Conservation (phyloP, 306 rosid species). For the Comarum palustre region DNA sequence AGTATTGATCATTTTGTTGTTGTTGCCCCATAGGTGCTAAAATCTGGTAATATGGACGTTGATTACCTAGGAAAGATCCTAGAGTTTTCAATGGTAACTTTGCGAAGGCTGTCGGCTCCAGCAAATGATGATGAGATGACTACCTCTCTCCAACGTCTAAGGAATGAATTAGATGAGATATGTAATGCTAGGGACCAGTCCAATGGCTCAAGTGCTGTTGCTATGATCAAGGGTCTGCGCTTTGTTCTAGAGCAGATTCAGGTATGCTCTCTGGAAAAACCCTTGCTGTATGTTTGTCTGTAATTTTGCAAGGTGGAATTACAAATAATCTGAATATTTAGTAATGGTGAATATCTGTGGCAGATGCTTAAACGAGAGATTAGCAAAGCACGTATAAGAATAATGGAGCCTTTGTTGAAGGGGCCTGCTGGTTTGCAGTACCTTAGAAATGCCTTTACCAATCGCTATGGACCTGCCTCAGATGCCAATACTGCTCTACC, state of each 20-base stretch:
- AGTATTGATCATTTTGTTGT: constrained; percentile 16
- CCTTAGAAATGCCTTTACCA: constrained; percentile 74
- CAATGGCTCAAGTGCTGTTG: constrained; percentile 53
- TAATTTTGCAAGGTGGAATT: neutral
- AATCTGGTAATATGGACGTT: constrained; percentile 71
- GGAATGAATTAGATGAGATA: constrained; percentile 61
- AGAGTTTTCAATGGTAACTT: constrained; percentile 67
- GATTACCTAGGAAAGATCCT: constrained; percentile 82
- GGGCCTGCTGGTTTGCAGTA: constrained; percentile 91
- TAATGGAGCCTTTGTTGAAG: constrained; percentile 72
- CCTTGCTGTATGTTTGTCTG: neutral
- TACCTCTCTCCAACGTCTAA: constrained; percentile 46
- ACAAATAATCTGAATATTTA: neutral
- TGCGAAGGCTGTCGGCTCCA: constrained; percentile 81
- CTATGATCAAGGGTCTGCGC: constrained; percentile 76
- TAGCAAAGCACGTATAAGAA: constrained; percentile 73
- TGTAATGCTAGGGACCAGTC: constrained; percentile 53
- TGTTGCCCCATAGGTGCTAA: constrained; percentile 51
- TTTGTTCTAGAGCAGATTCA: constrained; percentile 89
- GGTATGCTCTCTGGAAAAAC: constrained; percentile 43
- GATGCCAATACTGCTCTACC: constrained; percentile 58
- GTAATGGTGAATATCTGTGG: constrained; percentile 15
- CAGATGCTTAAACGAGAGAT: constrained; percentile 88
- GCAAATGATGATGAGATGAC: constrained; percentile 66
- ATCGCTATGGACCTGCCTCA: constrained; percentile 70